Conservation (phyloP, 1,284 basidiomycete genomes). For the Rhodotorula sp. region DNA sequence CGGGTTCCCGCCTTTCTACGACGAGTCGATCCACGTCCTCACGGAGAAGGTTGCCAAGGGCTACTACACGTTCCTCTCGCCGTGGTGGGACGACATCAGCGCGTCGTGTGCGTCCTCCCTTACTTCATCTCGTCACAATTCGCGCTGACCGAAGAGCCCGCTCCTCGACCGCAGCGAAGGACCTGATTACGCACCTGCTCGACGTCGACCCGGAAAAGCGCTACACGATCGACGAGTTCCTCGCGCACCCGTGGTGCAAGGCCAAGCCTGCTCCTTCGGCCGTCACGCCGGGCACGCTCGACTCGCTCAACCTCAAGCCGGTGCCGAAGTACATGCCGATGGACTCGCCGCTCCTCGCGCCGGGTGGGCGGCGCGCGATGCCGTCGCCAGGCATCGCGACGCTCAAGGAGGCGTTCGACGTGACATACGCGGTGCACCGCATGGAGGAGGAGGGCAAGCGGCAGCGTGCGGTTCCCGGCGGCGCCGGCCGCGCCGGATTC, state of each 20-base stretch:
- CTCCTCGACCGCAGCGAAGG: slow-evolving; percentile 84
- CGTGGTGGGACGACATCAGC: slow-evolving; percentile 99
- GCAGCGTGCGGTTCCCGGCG: slow-evolving; percentile 71
- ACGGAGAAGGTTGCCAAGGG: slow-evolving; percentile 98
- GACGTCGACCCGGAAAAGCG: slow-evolving; percentile 94
- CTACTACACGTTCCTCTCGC: slow-evolving; percentile 96
- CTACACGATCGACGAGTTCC: slow-evolving; percentile 97
- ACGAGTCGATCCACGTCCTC: slow-evolving; percentile 96
- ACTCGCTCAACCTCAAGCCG: slow-evolving; percentile 47
- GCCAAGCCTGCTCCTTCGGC: slow-evolving; percentile 53
- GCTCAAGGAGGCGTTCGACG: slow-evolving; percentile 97
- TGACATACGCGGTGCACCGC: slow-evolving; percentile 97
- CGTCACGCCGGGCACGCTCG: slow-evolving; percentile 64
- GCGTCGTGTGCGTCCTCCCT: slow-evolving; percentile 61
- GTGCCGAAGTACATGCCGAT: slow-evolving; percentile 60
- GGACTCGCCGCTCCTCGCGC: slow-evolving; percentile 87
- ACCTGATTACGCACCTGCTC: slow-evolving; percentile 89
- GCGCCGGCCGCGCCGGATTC: slow-evolving; percentile 76
- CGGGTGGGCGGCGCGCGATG: slow-evolving; percentile 66
- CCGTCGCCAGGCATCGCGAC: slow-evolving; percentile 83
- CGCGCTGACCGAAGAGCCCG: neutral
- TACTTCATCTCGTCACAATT: neutral
- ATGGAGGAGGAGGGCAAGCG: slow-evolving; percentile 96
- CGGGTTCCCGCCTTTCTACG: slow-evolving; percentile 79
- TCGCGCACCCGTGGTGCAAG: slow-evolving; percentile 94